Evolutionary conservation across 208 protist genomes (phyloP).

Genomic region (Acanthamoeba royreba): DNA sequence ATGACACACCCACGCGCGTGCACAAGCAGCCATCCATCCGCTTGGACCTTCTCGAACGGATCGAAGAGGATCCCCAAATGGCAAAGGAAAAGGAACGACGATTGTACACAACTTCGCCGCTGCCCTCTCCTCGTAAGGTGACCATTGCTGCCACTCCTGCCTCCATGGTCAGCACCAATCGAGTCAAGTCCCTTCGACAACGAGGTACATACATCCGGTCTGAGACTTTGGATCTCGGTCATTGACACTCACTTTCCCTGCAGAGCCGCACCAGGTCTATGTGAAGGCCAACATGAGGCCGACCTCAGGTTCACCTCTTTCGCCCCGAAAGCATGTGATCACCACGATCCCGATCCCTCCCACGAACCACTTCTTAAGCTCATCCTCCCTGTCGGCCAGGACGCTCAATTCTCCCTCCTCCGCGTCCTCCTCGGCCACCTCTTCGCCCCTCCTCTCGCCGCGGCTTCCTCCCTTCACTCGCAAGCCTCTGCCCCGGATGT

Average conservation of each 20-base stretch:
- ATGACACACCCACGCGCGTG: no score
- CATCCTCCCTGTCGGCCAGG: no score
- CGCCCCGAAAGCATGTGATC: not conserved
- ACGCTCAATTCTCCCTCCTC: not conserved
- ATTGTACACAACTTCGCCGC: not conserved
- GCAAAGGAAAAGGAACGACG: not conserved
- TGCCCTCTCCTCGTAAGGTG: not conserved
- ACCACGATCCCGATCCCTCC: not conserved
- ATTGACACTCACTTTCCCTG: no score
- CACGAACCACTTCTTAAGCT: no score
- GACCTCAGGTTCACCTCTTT: not conserved
- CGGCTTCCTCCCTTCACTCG: not conserved
- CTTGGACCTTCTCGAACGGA: no score
- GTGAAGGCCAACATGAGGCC: not conserved
- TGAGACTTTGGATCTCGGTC: no score
- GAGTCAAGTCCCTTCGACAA: no score
- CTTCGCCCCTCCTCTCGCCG: not conserved
- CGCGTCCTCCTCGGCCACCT: not conserved
- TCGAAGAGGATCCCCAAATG: no score
- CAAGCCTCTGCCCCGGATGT: not conserved
- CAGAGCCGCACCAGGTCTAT: not conserved
- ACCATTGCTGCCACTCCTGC: not conserved
- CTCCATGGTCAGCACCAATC: not conserved
- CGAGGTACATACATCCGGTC: no score
- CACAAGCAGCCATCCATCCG: no score